These are phyloP conservation scores for Krasilnikovozyma curviuscula DNA, from an alignment of 768 basidiomycete species.

Conservation along the genomic window DNA sequence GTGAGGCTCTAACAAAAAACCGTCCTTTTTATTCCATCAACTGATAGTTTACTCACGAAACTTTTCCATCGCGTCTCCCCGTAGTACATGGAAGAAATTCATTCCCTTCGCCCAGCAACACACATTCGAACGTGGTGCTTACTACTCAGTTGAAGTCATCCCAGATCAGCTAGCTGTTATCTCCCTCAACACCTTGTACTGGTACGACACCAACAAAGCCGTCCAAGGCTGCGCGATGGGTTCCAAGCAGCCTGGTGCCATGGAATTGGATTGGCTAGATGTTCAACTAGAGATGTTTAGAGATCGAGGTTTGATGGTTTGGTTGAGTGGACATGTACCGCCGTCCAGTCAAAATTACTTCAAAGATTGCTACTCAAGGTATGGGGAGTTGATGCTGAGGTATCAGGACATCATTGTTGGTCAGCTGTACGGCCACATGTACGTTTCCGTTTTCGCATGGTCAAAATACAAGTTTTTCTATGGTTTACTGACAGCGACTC, in stretches of 20 bases:
- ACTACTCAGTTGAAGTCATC: constrained; percentile 61
- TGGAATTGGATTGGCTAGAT: constrained; percentile 77
- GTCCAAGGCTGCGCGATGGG: constrained; percentile 28
- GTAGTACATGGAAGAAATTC: constrained; percentile 59
- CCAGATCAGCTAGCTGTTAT: constrained; percentile 56
- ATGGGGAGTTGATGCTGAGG: constrained; percentile 42
- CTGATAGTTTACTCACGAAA: background rate
- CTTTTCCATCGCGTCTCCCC: background rate
- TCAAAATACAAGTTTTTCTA: background rate
- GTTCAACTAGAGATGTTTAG: constrained; percentile 56
- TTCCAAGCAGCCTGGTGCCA: constrained; percentile 59
- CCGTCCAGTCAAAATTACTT: constrained; percentile 63
- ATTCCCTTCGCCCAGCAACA: constrained; percentile 43
- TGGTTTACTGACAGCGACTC: background rate
- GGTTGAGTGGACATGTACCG: constrained; percentile 56
- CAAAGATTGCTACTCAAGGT: constrained; percentile 52
- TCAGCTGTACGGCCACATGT: constrained; percentile 51
- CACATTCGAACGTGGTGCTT: constrained; percentile 35
- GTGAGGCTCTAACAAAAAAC: constrained; percentile 29
- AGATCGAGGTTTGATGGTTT: constrained; percentile 47
- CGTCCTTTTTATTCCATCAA: background rate
- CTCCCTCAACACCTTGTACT: constrained; percentile 76
- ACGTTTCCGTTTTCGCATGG: constrained; percentile 23
- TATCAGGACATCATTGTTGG: constrained; percentile 78
- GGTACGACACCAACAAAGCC: constrained; percentile 45